Conservation (phyloP, 371 early-diverging fungal genomes). For the Lichtheimia hyalospora region DNA sequence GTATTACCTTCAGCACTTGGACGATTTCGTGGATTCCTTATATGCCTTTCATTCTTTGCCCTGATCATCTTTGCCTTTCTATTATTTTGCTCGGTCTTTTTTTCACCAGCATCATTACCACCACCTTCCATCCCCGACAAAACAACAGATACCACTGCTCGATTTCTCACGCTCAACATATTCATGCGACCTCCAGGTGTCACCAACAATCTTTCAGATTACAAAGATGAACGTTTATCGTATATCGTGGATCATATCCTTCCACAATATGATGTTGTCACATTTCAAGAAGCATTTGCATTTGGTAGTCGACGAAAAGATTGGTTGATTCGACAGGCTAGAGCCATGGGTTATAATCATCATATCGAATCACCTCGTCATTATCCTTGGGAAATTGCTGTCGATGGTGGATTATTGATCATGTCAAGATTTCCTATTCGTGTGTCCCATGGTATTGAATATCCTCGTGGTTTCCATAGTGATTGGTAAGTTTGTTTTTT, state of each 20-base stretch:
- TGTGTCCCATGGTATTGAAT: constrained; percentile 55
- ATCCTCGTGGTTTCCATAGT: constrained; percentile 66
- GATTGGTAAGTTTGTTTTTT: constrained; percentile 59
- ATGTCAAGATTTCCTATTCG: constrained; percentile 75
- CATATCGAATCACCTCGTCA: constrained; percentile 62
- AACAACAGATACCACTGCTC: constrained; percentile 35
- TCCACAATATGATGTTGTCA: constrained; percentile 74
- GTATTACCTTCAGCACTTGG: constrained; percentile 30
- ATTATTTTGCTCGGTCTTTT: constrained; percentile 39
- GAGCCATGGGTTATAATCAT: constrained; percentile 62
- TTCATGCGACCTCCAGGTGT: constrained; percentile 87
- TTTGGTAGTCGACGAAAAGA: constrained; percentile 65
- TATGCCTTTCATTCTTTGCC: constrained; percentile 29
- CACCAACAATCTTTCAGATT: constrained; percentile 75
- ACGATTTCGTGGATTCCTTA: constrained; percentile 23
- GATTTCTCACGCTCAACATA: constrained; percentile 78
- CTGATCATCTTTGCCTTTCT: constrained; percentile 33
- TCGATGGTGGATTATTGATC: constrained; percentile 83
- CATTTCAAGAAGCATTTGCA: constrained; percentile 84
- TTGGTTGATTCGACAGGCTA: constrained; percentile 60
- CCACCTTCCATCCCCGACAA: constrained; percentile 34
- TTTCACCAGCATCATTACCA: constrained; percentile 29
- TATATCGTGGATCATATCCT: constrained; percentile 66
- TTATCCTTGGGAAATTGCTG: constrained; percentile 60
- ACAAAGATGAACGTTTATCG: constrained; percentile 73